Conservation (phyloP, 768 basidiomycete species). For the Suillus variegatus region DNA sequence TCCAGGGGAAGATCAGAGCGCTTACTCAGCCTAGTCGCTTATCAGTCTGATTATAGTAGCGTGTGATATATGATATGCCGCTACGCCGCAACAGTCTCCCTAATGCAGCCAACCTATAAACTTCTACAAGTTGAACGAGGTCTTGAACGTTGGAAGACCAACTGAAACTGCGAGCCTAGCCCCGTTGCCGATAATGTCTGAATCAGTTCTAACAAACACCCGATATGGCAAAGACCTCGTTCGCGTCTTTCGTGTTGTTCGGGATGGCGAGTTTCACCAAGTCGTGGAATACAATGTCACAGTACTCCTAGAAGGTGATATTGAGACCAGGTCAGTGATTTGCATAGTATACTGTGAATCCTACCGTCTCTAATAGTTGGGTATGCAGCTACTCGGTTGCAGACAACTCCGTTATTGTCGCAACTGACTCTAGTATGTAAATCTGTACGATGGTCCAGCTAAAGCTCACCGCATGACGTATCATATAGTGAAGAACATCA, state of each 20-base stretch:
- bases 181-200: conserved; percentile 2
- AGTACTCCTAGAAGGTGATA: conserved; percentile 79
- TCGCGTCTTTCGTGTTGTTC: conserved; percentile 82
- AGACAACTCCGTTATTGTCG: conserved; percentile 86
- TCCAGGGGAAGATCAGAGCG: neutral
- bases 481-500: conserved; percentile 64
- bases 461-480: neutral
- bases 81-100: neutral
- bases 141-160: neutral
- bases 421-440: conserved; percentile 85
- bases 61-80: neutral
- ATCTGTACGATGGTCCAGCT: neutral
- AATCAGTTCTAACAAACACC: conserved; percentile 44
- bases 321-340: conserved; percentile 62
- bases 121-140: neutral
- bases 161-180: neutral
- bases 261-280: conserved; percentile 64
- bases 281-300: conserved; percentile 86
- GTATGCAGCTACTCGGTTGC: conserved; percentile 75
- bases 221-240: conserved; percentile 90
- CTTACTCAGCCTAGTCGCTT: conserved; percentile 1
- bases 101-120: neutral
- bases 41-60: neutral
- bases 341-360: neutral
- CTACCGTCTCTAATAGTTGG: neutral